A percentile compares a stretch with the other conserved stretches of the same genome.
phyloP scores from a whole-genome alignment of 2,329 filamentous ascomycete genomes.

The Aspergillus chevalieri region DNA sequence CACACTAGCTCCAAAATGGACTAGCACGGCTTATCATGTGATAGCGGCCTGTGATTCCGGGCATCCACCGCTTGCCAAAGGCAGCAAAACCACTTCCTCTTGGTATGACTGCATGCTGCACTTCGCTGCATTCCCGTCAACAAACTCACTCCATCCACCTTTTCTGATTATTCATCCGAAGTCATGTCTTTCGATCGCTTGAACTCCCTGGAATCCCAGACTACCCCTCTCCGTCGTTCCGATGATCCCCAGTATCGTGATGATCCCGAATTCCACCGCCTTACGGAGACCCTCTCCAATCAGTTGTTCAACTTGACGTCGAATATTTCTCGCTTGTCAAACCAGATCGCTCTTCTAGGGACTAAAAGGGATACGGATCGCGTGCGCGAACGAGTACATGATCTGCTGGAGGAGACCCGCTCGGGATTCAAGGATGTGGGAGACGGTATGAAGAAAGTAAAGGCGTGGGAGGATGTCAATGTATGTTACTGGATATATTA shows the following conservation, averaged over 20 bases:
- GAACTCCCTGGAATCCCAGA: conserved; percentile 74
- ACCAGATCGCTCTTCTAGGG: conserved; percentile 78
- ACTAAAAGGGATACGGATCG: conserved; percentile 87
- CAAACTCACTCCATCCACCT: conserved; percentile 4
- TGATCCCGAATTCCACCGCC: conserved; percentile 82
- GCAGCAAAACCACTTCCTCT: conserved; percentile 10
- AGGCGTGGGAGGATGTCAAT: conserved; percentile 77
- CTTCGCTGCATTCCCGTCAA: neutral
- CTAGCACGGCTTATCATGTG: conserved; percentile 21
- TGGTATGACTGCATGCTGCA: conserved; percentile 10
- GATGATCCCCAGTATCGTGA: conserved; percentile 75
- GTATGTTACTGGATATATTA: conserved; percentile 42
- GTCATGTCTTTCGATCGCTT: conserved; percentile 88
- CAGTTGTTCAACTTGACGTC: conserved; percentile 84
- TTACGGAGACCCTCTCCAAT: conserved; percentile 77
- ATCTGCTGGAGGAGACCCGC: conserved; percentile 77
- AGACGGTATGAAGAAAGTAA: conserved; percentile 87
- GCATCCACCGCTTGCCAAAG: conserved; percentile 12
- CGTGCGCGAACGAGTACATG: conserved; percentile 83
- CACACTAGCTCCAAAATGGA: conserved; percentile 7
- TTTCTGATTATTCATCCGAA: conserved; percentile 3
- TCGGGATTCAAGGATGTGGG: conserved; percentile 85
- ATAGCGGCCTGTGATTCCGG: conserved; percentile 21
- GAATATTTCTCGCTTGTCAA: conserved; percentile 77
- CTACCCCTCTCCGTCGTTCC: conserved; percentile 59